Evolutionary conservation across 495 filamentous ascomycete species (phyloP), one percentile per base, ranked within the genome.

Genomic region (Penicillium herquei): DNA sequence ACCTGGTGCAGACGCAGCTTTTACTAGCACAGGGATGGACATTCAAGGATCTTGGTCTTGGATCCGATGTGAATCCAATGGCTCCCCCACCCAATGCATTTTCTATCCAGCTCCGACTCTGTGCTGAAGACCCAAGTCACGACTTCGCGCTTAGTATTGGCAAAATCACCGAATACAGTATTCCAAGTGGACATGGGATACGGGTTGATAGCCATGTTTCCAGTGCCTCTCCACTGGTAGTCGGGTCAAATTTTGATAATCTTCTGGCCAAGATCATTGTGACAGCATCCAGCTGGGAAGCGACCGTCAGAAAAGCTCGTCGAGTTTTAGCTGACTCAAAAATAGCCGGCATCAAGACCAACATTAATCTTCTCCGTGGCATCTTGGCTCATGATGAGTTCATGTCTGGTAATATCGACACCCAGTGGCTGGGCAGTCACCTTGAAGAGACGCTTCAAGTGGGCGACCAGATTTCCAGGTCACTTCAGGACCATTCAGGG

Each of bases 221-320:
- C 17, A 70, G 70, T 10, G 34, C 33, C 0, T 56, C 43, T 12
- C 49, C 73, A 1, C 60, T 76, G 11, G 54, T 80, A 6, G 71
- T 87, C 3, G 77, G 78, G 9, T 67, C 81, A 0, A 76, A 84
- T 31, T 87, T 83, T 53, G 84, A 87, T 59, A 82, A 78, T 42
- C 67, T 87, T 0, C 58, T 87, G 0, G 83, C 82, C 10, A 87
- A 87, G 56, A 69, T 86, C n/a, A 82, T 87, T 42, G 70, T 87
- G 48, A 83, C 81, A 6, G 81, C 73, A 14, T 67, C 70, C 7
- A 73, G 54, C 10, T 85, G 81, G 79, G 62, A 77, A 16, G 77
- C 75, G 33, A 70, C 70, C 1, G 72, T 85, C 4, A 49, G 62
- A 6, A 85, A 83, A 60, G 79, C 81, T 4, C 73, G 72, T 35